These are phyloP conservation scores for Alternaria viburni DNA, from an alignment of 2,329 filamentous ascomycete species.

Conservation along the genomic window DNA sequence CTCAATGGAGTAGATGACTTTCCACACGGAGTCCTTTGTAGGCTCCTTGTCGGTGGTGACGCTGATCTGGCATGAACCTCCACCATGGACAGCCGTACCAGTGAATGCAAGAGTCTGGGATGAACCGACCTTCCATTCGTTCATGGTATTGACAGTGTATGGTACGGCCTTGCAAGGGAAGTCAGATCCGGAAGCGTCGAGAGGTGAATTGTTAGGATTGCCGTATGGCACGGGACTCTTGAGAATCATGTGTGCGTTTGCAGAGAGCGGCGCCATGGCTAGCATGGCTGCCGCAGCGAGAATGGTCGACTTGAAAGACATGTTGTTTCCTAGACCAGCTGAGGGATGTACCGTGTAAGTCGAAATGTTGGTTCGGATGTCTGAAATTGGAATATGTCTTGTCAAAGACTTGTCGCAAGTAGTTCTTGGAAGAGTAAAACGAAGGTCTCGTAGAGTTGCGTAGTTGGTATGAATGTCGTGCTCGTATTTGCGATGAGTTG, in stretches of 20 bases:
- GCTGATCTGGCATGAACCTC: slow-evolving; percentile 87
- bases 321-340: slow-evolving; percentile 15
- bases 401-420: slow-evolving; percentile 6
- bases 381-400: slow-evolving; percentile 5
- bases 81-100: slow-evolving; percentile 81
- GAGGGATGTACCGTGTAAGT: not conserved
- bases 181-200: slow-evolving; percentile 64
- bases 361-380: slow-evolving; percentile 4
- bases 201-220: slow-evolving; percentile 64
- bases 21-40: slow-evolving; percentile 71
- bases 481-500: slow-evolving; percentile 17
- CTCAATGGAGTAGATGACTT: slow-evolving; percentile 86
- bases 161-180: slow-evolving; percentile 77
- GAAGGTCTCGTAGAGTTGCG: not conserved
- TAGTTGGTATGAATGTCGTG: slow-evolving; percentile 11
- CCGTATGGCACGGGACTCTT: slow-evolving; percentile 70
- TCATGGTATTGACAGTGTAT: slow-evolving; percentile 58
- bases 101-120: slow-evolving; percentile 66
- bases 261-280: slow-evolving; percentile 59
- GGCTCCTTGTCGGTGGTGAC: slow-evolving; percentile 78
- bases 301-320: slow-evolving; percentile 15
- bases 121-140: slow-evolving; percentile 69
- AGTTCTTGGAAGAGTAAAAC: not conserved
- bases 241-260: slow-evolving; percentile 79
- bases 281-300: slow-evolving; percentile 26